Base-by-base conservation (phyloP, 305 asterid species). In the Fraxinus dipetala region DNA sequence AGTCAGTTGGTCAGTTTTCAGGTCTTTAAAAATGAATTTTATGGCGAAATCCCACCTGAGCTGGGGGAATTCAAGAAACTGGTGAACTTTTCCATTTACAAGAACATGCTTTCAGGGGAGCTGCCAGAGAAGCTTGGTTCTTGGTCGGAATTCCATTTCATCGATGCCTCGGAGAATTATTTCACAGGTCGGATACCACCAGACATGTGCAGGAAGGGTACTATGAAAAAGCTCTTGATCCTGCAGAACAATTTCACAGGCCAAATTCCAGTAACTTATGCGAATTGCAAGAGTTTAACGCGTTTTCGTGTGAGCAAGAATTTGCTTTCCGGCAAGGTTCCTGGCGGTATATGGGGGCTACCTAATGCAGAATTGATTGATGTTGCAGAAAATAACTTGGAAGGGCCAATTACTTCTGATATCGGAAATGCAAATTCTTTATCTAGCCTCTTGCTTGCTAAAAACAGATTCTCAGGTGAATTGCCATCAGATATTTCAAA, bases 101-200 rank as follows among this genome's bases (percentile, higher is more conserved):
- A 69, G 73, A 95, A 95, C 84, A 85, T 81, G 70, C 84, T 95
- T 7, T 89, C 92, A 0, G 99, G 99, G 63, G 82, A 34, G 76
- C 88, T 95, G n/a, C 99, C 99, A 9, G 86, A 36, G 81, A 88
- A 82, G 59, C 88, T 95, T 9, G 99, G 99, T 16, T 95, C 98
- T 7, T 95, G 90, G 95, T 84, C 96, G 7, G 82, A 88, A 1
- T 92, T 95, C 69, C 2, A 84, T 8, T 93, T 87, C 87, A 91
- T 93, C 36, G 98, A 95, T 59, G 93, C 90, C 26, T 92, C 99
- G 0, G 96, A 92, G 84, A 95, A 95, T 86, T 83, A 65, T 65
- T 83, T 95, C 14, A 83, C 96, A 0, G 99, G 99, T 28, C 83
- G 89, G 2, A 93, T 95, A 75, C 99, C 99, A 9, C 98, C 99